Evolutionary conservation across 2,329 filamentous ascomycete species (phyloP), one percentile per base, ranked within the genome.

Genomic region (Zasmidium cellare): DNA sequence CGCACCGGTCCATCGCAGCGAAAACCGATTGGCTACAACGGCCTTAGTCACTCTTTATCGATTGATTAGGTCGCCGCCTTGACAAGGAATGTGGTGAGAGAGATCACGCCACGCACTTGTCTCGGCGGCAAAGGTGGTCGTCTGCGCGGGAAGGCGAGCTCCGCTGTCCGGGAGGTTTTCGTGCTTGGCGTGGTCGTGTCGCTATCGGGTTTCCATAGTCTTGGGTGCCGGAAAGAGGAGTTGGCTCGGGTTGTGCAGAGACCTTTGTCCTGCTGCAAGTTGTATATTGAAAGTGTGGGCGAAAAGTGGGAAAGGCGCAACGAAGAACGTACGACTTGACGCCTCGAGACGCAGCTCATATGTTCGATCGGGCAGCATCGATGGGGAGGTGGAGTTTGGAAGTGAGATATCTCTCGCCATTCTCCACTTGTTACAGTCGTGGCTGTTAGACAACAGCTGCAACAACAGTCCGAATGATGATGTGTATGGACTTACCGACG

Each of bases 1-100:
- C 47, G 35, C 7, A 22, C 23, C 16, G 35, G 14, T 18, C 25
- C 19, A 19, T 53, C 56, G 56, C 51, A 24, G 41, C 11, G 51
- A 53, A 51, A 41, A 35, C n/a, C 51, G 56, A 58, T 58, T 31
- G 51, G 55, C 51, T 31, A 25, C 28, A 38, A 35, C 22, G 18
- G 22, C 31, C 28, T 49, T 38, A 53, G 38, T 57, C 49, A 51
- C 24, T 12, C 9, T 2, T 41, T 41, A 41, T 9, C 35, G 6
- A 41, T 41, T 41, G 12, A 41, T 41, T 41, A 41, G 16, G 41
- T 50, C 48, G 23, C n/a, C 46, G 44, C 12, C 38, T 7, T 38
- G 9, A 38, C 56, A 46, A 54, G 56, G 56, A 46, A 54, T 58
- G 51, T 58, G 51, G 56, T 51, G 56, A 54, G 52, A 58, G 24